These are phyloP conservation scores for Lolium rigidum DNA, from an alignment of 176 grass and related monocot species.

Conservation along the genomic window DNA sequence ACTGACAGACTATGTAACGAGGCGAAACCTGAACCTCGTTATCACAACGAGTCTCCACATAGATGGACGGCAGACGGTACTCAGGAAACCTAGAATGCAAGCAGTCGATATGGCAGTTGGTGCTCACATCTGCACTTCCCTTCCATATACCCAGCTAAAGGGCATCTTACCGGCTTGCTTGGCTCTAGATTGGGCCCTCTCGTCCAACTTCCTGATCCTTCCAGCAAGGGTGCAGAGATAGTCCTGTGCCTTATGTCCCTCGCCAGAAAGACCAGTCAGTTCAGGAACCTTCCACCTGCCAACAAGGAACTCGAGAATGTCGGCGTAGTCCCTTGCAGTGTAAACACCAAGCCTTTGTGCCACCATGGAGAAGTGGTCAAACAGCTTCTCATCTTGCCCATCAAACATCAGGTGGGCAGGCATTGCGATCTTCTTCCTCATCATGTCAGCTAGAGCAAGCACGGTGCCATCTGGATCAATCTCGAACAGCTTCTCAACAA, in stretches of 20 bases:
- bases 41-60: slow-evolving; percentile 26
- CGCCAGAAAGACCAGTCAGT: slow-evolving; percentile 64
- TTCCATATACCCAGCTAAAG: slow-evolving; percentile 88
- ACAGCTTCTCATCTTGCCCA: slow-evolving; percentile 78
- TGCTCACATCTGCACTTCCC: slow-evolving; percentile 78
- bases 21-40: slow-evolving; percentile 10
- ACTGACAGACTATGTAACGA: slow-evolving; percentile 12
- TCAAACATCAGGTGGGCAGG: slow-evolving; percentile 98
- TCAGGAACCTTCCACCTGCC: slow-evolving; percentile 78
- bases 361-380: slow-evolving; percentile 90
- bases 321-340: slow-evolving; percentile 88
- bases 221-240: slow-evolving; percentile 82
- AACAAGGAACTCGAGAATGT: slow-evolving; percentile 96
- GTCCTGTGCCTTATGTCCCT: slow-evolving; percentile 84
- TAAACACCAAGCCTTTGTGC: slow-evolving; percentile 86
- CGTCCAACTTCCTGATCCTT: slow-evolving; percentile 87
- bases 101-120: background rate
- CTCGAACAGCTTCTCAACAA: slow-evolving; percentile 95
- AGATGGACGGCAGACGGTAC: slow-evolving; percentile 11
- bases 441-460: slow-evolving; percentile 87
- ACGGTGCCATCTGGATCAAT: slow-evolving; percentile 81
- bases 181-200: slow-evolving; percentile 74
- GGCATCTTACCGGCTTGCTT: slow-evolving; percentile 68
- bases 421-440: slow-evolving; percentile 98
- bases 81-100: slow-evolving; percentile 9